Conservation (phyloP, 768 basidiomycete genomes). For the Amyloporia xantha region DNA sequence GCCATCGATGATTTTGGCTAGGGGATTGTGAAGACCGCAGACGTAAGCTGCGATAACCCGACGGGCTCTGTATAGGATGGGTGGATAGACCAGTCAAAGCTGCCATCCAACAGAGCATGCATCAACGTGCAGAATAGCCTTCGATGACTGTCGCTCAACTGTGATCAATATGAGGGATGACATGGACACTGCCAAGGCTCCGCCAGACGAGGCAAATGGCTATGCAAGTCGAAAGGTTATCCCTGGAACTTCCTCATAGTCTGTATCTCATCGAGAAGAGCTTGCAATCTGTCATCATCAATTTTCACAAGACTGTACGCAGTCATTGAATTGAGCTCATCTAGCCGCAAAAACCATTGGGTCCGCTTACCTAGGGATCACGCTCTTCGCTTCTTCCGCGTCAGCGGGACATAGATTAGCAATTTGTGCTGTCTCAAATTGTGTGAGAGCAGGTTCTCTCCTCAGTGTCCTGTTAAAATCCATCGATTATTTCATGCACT, state of each 20-base stretch:
- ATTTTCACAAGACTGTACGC: slow-evolving; percentile 68
- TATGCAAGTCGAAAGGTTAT: slow-evolving; percentile 34
- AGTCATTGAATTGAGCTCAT: not conserved
- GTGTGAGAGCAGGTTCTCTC: slow-evolving; percentile 72
- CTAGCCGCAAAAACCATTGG: not conserved
- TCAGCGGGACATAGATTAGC: slow-evolving; percentile 86
- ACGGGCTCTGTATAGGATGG: too few relatives aligned
- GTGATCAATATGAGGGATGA: too few relatives aligned
- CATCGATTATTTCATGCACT: slow-evolving; percentile 2
- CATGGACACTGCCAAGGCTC: too few relatives aligned
- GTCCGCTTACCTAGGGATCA: slow-evolving; percentile 68
- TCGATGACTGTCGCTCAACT: too few relatives aligned
- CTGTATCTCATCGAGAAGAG: slow-evolving; percentile 80
- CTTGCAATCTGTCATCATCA: slow-evolving; percentile 81
- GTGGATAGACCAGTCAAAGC: too few relatives aligned
- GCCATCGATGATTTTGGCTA: too few relatives aligned
- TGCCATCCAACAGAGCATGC: too few relatives aligned
- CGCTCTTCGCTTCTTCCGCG: slow-evolving; percentile 87
- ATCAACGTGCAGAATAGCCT: too few relatives aligned
- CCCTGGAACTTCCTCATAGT: slow-evolving; percentile 88
- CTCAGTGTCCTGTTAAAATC: slow-evolving; percentile 56
- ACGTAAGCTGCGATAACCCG: too few relatives aligned
- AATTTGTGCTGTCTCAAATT: slow-evolving; percentile 90
- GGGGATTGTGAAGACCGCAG: too few relatives aligned
- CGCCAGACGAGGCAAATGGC: too few relatives aligned